Evolutionary conservation across 257 asterid genomes (phyloP).

Genomic region (Henckelia pumila): DNA sequence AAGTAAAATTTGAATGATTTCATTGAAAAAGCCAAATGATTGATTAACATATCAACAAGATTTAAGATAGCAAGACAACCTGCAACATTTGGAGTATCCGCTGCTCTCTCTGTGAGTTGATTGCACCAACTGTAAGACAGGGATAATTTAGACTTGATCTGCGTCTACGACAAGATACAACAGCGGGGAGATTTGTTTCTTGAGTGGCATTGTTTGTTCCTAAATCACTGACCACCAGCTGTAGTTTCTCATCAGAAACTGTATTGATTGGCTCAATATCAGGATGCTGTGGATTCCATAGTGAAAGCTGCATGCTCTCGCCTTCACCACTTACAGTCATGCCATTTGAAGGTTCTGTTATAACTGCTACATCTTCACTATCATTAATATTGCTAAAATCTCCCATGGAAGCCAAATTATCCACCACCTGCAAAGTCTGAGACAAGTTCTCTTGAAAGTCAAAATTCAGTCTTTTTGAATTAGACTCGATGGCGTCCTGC

Average conservation of each 20-base stretch:
- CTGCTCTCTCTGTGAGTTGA: conserved; percentile 72
- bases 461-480: conserved; percentile 31
- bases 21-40: conserved; percentile 26
- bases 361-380: conserved; percentile 33
- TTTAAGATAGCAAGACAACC: conserved; percentile 48
- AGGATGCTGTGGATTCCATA: conserved; percentile 36
- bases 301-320: conserved; percentile 33
- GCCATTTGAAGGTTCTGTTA: conserved; percentile 39
- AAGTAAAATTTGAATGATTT: conserved; percentile 21
- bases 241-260: conserved; percentile 38
- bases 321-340: conserved; percentile 35
- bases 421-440: conserved; percentile 38
- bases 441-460: conserved; percentile 35
- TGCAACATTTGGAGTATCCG: conserved; percentile 74
- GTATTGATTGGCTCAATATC: conserved; percentile 32
- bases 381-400: conserved; percentile 25
- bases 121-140: conserved; percentile 49
- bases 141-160: conserved; percentile 51
- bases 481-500: conserved; percentile 33
- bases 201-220: conserved; percentile 26
- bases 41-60: conserved; percentile 18
- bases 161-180: conserved; percentile 43
- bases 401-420: conserved; percentile 39
- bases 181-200: conserved; percentile 38
- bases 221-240: conserved; percentile 33